These are phyloP conservation scores for Xylaria digitata DNA, from an alignment of 2,329 filamentous ascomycete genomes.

Conservation along the genomic window DNA sequence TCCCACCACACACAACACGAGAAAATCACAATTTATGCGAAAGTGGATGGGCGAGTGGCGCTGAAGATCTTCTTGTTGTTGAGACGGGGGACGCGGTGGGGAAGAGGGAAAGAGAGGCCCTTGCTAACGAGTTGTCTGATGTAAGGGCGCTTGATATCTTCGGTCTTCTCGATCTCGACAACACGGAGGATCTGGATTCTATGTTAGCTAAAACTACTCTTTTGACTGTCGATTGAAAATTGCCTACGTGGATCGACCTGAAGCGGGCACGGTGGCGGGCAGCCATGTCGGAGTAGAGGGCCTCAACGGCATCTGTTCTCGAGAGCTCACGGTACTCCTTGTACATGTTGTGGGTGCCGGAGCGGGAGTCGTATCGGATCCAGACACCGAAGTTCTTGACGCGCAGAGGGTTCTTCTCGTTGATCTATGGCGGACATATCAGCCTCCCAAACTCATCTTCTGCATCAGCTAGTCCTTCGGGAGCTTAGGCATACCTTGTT, in stretches of 20 bases:
- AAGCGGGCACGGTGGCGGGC: conserved; percentile 98
- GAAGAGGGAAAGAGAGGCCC: conserved; percentile 97
- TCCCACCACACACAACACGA: conserved; percentile 55
- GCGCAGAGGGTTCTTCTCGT: conserved; percentile 98
- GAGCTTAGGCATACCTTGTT: conserved; percentile 79
- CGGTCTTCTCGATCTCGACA: conserved; percentile 93
- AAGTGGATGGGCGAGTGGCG: conserved; percentile 93
- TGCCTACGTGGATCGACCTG: conserved; percentile 94
- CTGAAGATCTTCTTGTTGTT: conserved; percentile 91
- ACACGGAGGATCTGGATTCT: conserved; percentile 89
- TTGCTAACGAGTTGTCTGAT: conserved; percentile 98
- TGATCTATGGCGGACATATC: conserved; percentile 71
- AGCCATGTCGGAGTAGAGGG: conserved; percentile 99
- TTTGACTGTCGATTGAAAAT: background rate
- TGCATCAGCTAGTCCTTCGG: background rate
- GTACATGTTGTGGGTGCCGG: conserved; percentile 99
- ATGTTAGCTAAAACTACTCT: conserved; percentile 44
- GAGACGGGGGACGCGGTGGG: conserved; percentile 91
- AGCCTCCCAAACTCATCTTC: conserved; percentile 20
- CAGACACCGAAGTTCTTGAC: conserved; percentile 99
- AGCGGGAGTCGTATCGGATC: conserved; percentile 99
- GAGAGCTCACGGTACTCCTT: conserved; percentile 99
- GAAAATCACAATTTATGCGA: conserved; percentile 79
- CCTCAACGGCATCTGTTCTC: conserved; percentile 92
- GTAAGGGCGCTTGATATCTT: conserved; percentile 97